Percentiles rank a stretch among this genome's conserved stretches.
phyloP scores from a whole-genome alignment of 2,329 filamentous ascomycete species.

The Geosmithia putterillii region DNA sequence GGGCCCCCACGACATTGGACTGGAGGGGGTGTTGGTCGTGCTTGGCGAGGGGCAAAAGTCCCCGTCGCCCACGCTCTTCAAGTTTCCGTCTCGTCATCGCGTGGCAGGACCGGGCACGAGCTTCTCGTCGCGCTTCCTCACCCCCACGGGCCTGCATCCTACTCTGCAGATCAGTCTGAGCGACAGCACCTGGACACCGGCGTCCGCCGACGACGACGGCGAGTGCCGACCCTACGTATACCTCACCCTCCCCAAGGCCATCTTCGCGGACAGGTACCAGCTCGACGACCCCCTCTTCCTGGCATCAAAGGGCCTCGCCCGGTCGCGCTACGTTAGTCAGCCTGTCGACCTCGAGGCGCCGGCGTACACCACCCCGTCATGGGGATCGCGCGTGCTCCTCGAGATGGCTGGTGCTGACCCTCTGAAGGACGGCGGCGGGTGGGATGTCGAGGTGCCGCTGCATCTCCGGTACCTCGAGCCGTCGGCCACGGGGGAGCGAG shows the following conservation, averaged over 20 bases:
- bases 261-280: conserved; percentile 86
- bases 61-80: conserved; percentile 67
- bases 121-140: conserved; percentile 53
- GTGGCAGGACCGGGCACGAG: conserved; percentile 33
- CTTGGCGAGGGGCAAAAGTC: conserved; percentile 56
- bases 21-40: conserved; percentile 68
- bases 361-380: conserved; percentile 60
- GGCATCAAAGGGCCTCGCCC: conserved; percentile 62
- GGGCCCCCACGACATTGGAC: conserved; percentile 61
- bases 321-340: conserved; percentile 55
- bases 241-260: conserved; percentile 64
- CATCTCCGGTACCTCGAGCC: conserved; percentile 76
- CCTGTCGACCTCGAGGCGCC: conserved; percentile 87
- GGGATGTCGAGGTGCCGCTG: conserved; percentile 63
- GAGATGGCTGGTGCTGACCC: conserved; percentile 58
- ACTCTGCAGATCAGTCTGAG: conserved; percentile 58
- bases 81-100: conserved; percentile 68
- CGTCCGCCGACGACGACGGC: conserved; percentile 35
- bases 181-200: conserved; percentile 25
- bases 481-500: conserved; percentile 36
- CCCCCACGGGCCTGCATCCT: conserved; percentile 74
- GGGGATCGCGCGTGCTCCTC: conserved; percentile 71
- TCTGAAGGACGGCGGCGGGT: conserved; percentile 33
- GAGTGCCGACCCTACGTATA: conserved; percentile 67
- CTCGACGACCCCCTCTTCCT: conserved; percentile 67